Percentiles rank a stretch among this genome's conserved stretches.
Evolutionary conservation across 352 stramenopile species (phyloP).

Genomic region (Globisporangium irregulare): DNA sequence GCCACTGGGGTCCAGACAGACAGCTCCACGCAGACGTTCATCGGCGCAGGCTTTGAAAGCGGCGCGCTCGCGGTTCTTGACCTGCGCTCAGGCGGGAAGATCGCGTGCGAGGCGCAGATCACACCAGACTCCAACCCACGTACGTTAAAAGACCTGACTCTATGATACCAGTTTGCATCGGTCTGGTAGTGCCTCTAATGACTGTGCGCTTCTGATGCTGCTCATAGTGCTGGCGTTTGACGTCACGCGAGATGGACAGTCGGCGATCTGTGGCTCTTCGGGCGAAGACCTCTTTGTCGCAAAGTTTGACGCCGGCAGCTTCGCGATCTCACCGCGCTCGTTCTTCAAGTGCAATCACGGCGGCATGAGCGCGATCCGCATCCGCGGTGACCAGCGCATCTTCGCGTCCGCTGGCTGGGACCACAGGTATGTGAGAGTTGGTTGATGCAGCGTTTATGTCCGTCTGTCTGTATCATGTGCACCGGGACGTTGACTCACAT

Average conservation of each 20-base stretch:
- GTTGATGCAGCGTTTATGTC: no score
- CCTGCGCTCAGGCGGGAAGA: conserved; percentile 45
- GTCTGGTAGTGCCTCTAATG: background rate
- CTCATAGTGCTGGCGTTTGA: conserved; percentile 69
- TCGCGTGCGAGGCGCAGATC: conserved; percentile 48
- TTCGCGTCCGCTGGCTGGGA: conserved; percentile 81
- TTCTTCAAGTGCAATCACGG: conserved; percentile 63
- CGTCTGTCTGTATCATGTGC: background rate
- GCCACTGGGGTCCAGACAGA: conserved; percentile 1
- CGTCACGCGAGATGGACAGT: conserved; percentile 44
- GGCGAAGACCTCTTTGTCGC: conserved; percentile 47
- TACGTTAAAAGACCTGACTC: conserved; percentile 26
- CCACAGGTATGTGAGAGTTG: conserved; percentile 27
- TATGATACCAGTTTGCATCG: background rate
- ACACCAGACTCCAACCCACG: conserved; percentile 42
- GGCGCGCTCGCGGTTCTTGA: conserved; percentile 69
- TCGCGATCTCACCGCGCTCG: conserved; percentile 31
- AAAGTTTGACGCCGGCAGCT: conserved; percentile 39
- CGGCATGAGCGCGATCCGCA: conserved; percentile 63
- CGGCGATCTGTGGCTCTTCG: conserved; percentile 61
- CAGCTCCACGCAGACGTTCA: conserved; percentile 27
- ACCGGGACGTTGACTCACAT: background rate
- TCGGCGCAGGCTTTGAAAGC: conserved; percentile 68
- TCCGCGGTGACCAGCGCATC: conserved; percentile 70
- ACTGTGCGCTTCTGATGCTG: background rate